Base-by-base conservation (phyloP, 2,329 filamentous ascomycete species). In the Claviceps spartinae region DNA sequence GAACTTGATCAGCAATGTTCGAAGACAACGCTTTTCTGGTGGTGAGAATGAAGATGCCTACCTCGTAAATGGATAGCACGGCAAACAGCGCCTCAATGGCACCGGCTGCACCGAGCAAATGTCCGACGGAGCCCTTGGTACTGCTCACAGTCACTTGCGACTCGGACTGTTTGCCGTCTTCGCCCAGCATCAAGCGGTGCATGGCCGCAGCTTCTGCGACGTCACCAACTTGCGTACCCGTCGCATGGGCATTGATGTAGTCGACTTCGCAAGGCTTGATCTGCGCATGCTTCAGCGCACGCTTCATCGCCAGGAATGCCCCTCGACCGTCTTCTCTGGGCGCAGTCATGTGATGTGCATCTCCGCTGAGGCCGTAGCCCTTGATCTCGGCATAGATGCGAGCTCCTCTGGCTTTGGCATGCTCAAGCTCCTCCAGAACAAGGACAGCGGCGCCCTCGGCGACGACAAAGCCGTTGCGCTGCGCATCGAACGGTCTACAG, bases 211-310 rank as follows among this genome's bases (percentile, higher is more conserved):
- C 91, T 69, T 98, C 93, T 1, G 93, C 91, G 22, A 79, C 77
- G 69, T 98, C 93, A 0, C 93, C 93, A 2, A 97, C 76, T 6
- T 75, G 67, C 0, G 91, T 98, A 22, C 86, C 87, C 1, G 93
- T 98, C 1, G 91, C 93, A 64, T 98, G 93, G 1, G 93, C 93
- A 62, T 97, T 98, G 63, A 98, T 79, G 65, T 98, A 98, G 65
- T 90, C 87, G 4, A 98, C 82, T 42, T 82, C 70, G 0, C 69
- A 68, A 0, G 93, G 90, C 49, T 73, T 74, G 40, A 95, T 62
- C 0, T 75, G 69, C 0, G 89, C 88, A 62, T 86, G 79, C 60
- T 76, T 81, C 54, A 98, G 69, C 0, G 91, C 90, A 57, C 81
- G 81, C 64, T 78, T 85, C 93, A 98, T 98, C 3, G 91, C 86